Percentiles rank a stretch among this genome's conserved stretches.
Evolutionary conservation across 345 rosid genomes (phyloP).

Genomic region (sweet orange (Citrus sinensis)): DVS_A1.0 CM039169.1:6026501-6027000

Average conservation of each 20-base stretch:
- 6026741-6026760: constrained; percentile 94
- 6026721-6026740: constrained; percentile 93
- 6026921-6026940: constrained; percentile 14
- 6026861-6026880: constrained; percentile 44
- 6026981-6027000: background rate
- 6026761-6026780: constrained; percentile 62
- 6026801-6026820: background rate
- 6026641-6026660: constrained; percentile 91
- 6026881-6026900: constrained; percentile 29
- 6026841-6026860: constrained; percentile 2
- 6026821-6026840: background rate
- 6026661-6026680: constrained; percentile 99
- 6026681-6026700: constrained; percentile 94
- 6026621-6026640: constrained; percentile 88
- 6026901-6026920: constrained; percentile 66
- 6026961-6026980: background rate
- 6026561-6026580: constrained; percentile 79
- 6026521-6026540: constrained; percentile 70
- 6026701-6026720: constrained; percentile 74
- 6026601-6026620: constrained; percentile 89
- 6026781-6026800: constrained; percentile 35
- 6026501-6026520: background rate
- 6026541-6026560: constrained; percentile 77
- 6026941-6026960: constrained; percentile 57
- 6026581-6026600: constrained; percentile 93